A percentile compares a stretch with the other conserved stretches of the same genome.
These are phyloP conservation scores for Westerdykella ornata DNA, from an alignment of 2,329 filamentous ascomycete genomes.

Conservation along the genomic window DNA sequence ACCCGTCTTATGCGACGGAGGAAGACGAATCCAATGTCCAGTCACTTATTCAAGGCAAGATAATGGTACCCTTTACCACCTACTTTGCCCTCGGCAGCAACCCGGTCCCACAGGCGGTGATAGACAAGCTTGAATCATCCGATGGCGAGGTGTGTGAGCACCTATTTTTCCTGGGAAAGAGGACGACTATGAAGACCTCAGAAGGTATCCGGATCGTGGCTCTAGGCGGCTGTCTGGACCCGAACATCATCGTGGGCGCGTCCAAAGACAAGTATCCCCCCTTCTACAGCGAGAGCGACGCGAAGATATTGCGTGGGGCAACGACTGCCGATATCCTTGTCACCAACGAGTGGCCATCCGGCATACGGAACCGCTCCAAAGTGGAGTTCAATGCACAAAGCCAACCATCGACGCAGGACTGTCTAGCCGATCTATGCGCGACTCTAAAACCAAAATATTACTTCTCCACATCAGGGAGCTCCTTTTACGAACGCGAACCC, in stretches of 20 bases:
- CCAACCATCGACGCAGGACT: slow-evolving; percentile 52
- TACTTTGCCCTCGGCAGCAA: slow-evolving; percentile 81
- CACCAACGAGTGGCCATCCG: slow-evolving; percentile 77
- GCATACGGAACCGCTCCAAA: slow-evolving; percentile 63
- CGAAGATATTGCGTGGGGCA: slow-evolving; percentile 65
- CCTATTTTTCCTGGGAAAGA: slow-evolving; percentile 77
- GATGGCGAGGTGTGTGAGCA: slow-evolving; percentile 75
- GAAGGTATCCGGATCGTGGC: slow-evolving; percentile 85
- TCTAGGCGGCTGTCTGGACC: slow-evolving; percentile 67
- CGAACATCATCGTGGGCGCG: slow-evolving; percentile 53
- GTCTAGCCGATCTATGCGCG: slow-evolving; percentile 70
- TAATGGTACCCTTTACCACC: slow-evolving; percentile 70
- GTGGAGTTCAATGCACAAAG: slow-evolving; percentile 51
- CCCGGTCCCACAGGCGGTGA: slow-evolving; percentile 63
- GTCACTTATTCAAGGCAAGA: slow-evolving; percentile 63
- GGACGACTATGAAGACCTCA: slow-evolving; percentile 78
- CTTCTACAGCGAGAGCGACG: slow-evolving; percentile 70
- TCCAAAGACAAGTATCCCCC: slow-evolving; percentile 70
- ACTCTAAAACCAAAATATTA: slow-evolving; percentile 87
- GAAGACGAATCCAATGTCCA: slow-evolving; percentile 55
- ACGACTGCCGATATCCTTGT: slow-evolving; percentile 79
- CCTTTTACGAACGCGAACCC: slow-evolving; percentile 86
- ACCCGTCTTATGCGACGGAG: slow-evolving; percentile 38
- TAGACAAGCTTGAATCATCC: slow-evolving; percentile 66
- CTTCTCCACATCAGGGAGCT: slow-evolving; percentile 62